phyloP scores from a whole-genome alignment of 2,329 filamentous ascomycete species.

The Microascus cirrosus region DNA sequence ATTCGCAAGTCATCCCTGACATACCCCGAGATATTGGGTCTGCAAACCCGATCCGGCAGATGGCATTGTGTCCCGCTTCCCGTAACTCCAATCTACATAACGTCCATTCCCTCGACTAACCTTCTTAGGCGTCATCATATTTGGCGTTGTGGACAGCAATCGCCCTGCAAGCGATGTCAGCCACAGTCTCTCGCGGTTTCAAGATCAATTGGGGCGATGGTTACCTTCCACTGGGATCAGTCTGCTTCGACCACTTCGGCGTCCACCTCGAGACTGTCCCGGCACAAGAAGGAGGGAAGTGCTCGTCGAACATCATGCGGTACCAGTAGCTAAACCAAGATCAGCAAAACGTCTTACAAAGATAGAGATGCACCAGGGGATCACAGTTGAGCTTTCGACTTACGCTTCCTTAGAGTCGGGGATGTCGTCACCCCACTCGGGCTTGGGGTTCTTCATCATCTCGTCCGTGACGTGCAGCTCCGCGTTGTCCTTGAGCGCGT shows the following conservation, averaged over 20 bases:
- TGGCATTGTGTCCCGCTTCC: not conserved
- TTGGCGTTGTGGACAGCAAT: constrained; percentile 67
- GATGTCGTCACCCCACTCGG: constrained; percentile 86
- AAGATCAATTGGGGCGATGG: constrained; percentile 7
- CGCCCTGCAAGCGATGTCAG: constrained; percentile 37
- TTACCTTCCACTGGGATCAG: constrained; percentile 85
- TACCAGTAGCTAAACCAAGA: constrained; percentile 72
- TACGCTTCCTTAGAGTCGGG: constrained; percentile 95
- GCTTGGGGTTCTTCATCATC: constrained; percentile 97
- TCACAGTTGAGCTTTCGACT: constrained; percentile 18
- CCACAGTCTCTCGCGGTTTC: not conserved
- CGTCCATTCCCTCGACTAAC: constrained; percentile 1
- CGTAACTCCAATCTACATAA: not conserved
- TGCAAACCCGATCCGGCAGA: not conserved
- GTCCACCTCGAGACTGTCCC: constrained; percentile 93
- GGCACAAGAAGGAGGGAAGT: constrained; percentile 87
- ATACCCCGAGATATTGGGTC: constrained; percentile 15
- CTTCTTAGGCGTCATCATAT: constrained; percentile 39
- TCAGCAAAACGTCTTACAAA: constrained; percentile 12
- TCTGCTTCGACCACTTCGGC: constrained; percentile 94
- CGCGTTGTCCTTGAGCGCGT: constrained; percentile 89
- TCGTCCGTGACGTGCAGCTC: constrained; percentile 86
- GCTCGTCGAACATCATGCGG: constrained; percentile 96
- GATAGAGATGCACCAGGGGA: not conserved
- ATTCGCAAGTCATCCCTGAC: constrained; percentile 12